Base-by-base conservation (phyloP, 176 grass and related monocot species). In the Carex pumila region DNA sequence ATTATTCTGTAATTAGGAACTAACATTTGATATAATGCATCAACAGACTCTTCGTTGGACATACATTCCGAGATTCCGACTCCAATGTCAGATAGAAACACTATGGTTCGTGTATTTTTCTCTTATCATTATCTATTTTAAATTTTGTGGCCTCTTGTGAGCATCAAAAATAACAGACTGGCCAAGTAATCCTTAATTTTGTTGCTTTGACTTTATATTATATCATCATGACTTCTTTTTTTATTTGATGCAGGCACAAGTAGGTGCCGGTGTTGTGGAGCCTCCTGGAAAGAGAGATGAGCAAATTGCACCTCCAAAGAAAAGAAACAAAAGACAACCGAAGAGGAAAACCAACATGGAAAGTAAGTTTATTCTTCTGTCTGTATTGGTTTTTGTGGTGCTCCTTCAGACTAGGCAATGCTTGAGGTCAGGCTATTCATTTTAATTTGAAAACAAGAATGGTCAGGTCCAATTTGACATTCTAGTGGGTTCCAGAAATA, bases 341-440 rank as follows among this genome's bases (percentile, higher is more conserved):
- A 87, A 79, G 61, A 84, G 79, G 69, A 81, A 86, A 57, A 50
- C 86, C 70, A 85, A 84, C 76, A 73, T 77, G 47, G 11, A 67
- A 92, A 89, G 96, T 98, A 64, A 72, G 85, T 18, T 80, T 47
- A 75, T 86, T 88, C 61, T 91, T 29, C 49, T 30, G 61, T 70
- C 61, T 84, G 49, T 80, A 70, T 30, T 80, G 47, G 34, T 43
- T 31, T 73, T 86, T 52, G 11, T 61, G 5, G 58, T 88, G 81
- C 12, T 62, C 9, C 39, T 87, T 54, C 49, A 53, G 82, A 84
- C 32, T 79, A 53, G 81, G 76, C 79, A 91, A 77, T 85, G 18
- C 58, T 79, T 25, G 62, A 92, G 61, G 67, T 54, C 85, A 71
- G 4, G 7, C 50, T 52, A 32, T 82, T 78, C 45, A 80, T 30